A percentile compares a stretch with the other conserved stretches of the same genome.
Evolutionary conservation across 495 filamentous ascomycete species (phyloP).

Genomic region (Neurospora pannonica): DNA sequence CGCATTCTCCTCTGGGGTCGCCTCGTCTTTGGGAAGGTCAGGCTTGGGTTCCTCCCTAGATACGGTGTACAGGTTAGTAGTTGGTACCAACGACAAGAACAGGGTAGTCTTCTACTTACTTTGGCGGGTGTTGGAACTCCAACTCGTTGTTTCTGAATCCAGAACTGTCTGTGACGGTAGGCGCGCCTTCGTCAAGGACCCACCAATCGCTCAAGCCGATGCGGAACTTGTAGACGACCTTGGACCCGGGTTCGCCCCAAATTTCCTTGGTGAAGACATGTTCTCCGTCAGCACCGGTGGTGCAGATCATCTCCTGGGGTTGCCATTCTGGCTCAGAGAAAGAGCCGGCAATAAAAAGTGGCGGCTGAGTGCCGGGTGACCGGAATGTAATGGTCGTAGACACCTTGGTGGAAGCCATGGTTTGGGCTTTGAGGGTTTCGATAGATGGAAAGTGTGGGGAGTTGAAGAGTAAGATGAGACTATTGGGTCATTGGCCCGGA

Average conservation of each 20-base stretch:
- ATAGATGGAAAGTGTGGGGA: neutral
- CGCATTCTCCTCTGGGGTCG: neutral
- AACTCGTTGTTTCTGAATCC: conserved; percentile 54
- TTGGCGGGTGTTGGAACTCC: conserved; percentile 20
- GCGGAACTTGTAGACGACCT: conserved; percentile 64
- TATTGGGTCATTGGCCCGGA: conserved; percentile 5
- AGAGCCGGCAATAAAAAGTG: conserved; percentile 56
- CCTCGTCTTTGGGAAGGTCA: neutral
- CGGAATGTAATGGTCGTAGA: conserved; percentile 48
- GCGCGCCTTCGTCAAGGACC: conserved; percentile 47
- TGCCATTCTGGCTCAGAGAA: conserved; percentile 58
- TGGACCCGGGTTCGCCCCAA: conserved; percentile 31
- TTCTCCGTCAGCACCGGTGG: conserved; percentile 30
- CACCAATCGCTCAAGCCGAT: conserved; percentile 55
- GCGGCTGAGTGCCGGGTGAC: conserved; percentile 46
- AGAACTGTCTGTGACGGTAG: conserved; percentile 42
- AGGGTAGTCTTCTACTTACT: neutral
- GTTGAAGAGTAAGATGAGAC: neutral
- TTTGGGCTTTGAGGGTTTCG: conserved; percentile 7
- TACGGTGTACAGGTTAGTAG: too few relatives aligned
- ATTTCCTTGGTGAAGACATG: conserved; percentile 39
- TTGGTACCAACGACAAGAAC: neutral
- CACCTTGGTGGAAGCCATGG: conserved; percentile 30
- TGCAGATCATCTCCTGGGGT: conserved; percentile 47
- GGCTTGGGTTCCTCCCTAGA: neutral